Evolutionary conservation across 108 stramenopile species (phyloP).

Genomic region (Cyclotella atomus): DNA sequence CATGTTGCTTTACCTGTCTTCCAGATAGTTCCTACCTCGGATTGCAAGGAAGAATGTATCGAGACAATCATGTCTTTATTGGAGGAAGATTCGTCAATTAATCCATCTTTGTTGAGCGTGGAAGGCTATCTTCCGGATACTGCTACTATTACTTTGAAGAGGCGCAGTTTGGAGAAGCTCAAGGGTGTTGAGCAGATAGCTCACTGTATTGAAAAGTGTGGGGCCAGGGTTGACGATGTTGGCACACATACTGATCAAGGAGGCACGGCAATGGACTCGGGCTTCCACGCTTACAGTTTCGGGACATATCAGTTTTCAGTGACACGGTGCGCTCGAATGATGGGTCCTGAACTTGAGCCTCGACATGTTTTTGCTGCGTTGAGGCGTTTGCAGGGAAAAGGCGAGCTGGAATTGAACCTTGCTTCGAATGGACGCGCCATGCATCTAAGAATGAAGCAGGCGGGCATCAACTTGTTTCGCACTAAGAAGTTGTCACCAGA

Average conservation of each 20-base stretch:
- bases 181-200: slow-evolving; percentile 61
- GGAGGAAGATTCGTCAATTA: slow-evolving; percentile 58
- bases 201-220: slow-evolving; percentile 57
- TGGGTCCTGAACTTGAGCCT: slow-evolving; percentile 77
- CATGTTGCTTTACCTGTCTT: slow-evolving; percentile 68
- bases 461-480: slow-evolving; percentile 54
- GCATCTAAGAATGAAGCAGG: slow-evolving; percentile 53
- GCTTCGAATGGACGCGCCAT: slow-evolving; percentile 68
- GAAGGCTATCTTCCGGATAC: slow-evolving; percentile 74
- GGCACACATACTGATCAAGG: slow-evolving; percentile 18
- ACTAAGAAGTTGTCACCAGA: neutral
- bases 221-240: slow-evolving; percentile 45
- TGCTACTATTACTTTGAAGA: slow-evolving; percentile 73
- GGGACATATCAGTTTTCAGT: slow-evolving; percentile 80
- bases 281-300: slow-evolving; percentile 74
- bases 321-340: slow-evolving; percentile 58
- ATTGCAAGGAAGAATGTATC: slow-evolving; percentile 87
- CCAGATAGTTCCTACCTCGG: slow-evolving; percentile 51
- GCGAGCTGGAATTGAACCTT: slow-evolving; percentile 77
- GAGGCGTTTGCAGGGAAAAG: slow-evolving; percentile 64
- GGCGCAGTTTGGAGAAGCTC: slow-evolving; percentile 70
- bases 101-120: slow-evolving; percentile 57
- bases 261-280: slow-evolving; percentile 54
- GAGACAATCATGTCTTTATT: slow-evolving; percentile 83
- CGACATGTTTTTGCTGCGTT: slow-evolving; percentile 89